Conservation (phyloP, 805 yeast genomes). For the Cyberlindnera saturnus region DNA sequence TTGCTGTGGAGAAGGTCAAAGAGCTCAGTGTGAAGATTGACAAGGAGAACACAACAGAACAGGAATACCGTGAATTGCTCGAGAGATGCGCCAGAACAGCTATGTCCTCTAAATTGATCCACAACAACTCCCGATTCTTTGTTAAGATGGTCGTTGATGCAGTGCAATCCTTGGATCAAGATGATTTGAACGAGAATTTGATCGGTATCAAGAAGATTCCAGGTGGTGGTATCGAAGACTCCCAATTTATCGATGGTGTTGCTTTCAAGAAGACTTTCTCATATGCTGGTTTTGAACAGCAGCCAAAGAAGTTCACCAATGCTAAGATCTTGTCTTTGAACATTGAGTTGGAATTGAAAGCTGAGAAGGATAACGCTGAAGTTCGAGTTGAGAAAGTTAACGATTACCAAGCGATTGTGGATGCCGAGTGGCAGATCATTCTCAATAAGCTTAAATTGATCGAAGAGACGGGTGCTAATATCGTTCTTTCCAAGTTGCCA, state of each 20-base stretch:
- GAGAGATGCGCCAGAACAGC: slow-evolving; percentile 96
- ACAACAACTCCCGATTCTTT: slow-evolving; percentile 82
- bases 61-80: slow-evolving; percentile 64
- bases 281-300: slow-evolving; percentile 98
- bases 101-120: slow-evolving; percentile 91
- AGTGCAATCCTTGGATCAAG: slow-evolving; percentile 77
- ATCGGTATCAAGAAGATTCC: slow-evolving; percentile 93
- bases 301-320: slow-evolving; percentile 75
- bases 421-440: slow-evolving; percentile 98
- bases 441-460: slow-evolving; percentile 80
- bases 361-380: slow-evolving; percentile 98
- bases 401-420: slow-evolving; percentile 93
- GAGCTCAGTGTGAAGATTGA: slow-evolving; percentile 74
- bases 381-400: slow-evolving; percentile 90
- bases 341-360: slow-evolving; percentile 93
- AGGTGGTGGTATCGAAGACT: slow-evolving; percentile 96
- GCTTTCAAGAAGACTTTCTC: slow-evolving; percentile 97
- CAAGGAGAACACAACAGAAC: slow-evolving; percentile 35
- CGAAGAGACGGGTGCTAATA: slow-evolving; percentile 80
- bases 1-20: slow-evolving; percentile 66
- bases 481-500: slow-evolving; percentile 89
- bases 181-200: slow-evolving; percentile 79
- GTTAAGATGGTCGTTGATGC: slow-evolving; percentile 97
- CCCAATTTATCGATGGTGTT: slow-evolving; percentile 84
- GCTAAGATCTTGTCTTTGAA: slow-evolving; percentile 84